These are phyloP conservation scores for Dryadomyces quercus-mongolicae DNA, from an alignment of 2,329 filamentous ascomycete genomes.

Conservation along the genomic window DNA sequence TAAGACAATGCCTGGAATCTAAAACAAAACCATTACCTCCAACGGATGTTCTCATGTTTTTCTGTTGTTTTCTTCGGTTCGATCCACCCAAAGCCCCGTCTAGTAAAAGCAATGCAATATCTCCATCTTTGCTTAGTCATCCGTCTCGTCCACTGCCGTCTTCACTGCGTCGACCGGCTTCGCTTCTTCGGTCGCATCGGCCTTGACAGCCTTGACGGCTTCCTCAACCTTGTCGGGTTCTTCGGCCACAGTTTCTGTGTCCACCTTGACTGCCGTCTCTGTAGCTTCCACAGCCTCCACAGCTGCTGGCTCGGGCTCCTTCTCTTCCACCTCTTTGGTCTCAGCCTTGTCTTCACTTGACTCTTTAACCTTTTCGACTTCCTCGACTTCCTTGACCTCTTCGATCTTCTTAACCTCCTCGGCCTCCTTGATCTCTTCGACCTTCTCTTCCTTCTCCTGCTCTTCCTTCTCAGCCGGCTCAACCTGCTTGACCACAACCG, in stretches of 20 bases:
- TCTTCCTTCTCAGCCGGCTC: neutral
- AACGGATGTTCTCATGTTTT: neutral
- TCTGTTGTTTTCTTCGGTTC: neutral
- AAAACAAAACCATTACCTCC: neutral
- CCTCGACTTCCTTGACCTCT: neutral
- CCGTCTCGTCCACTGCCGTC: too few relatives aligned
- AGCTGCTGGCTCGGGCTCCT: slow-evolving; percentile 4
- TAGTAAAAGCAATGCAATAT: neutral
- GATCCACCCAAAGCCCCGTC: neutral
- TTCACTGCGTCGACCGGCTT: too few relatives aligned
- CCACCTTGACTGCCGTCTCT: slow-evolving; percentile 1
- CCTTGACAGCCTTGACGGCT: neutral
- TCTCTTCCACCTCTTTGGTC: neutral
- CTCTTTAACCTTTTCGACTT: neutral
- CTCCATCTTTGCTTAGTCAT: neutral
- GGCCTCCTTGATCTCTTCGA: neutral
- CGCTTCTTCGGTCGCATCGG: neutral
- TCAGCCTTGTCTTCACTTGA: neutral
- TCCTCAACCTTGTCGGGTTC: neutral
- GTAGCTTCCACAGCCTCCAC: too few relatives aligned
- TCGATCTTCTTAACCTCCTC: neutral
- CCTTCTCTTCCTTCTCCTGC: neutral
- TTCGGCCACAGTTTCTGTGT: neutral
- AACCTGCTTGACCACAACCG: neutral
- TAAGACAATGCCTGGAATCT: neutral